Percentiles rank a stretch among this genome's conserved stretches.
Conservation (phyloP, 208 protist species). For the Endotrypanum monterogeii region DNA sequence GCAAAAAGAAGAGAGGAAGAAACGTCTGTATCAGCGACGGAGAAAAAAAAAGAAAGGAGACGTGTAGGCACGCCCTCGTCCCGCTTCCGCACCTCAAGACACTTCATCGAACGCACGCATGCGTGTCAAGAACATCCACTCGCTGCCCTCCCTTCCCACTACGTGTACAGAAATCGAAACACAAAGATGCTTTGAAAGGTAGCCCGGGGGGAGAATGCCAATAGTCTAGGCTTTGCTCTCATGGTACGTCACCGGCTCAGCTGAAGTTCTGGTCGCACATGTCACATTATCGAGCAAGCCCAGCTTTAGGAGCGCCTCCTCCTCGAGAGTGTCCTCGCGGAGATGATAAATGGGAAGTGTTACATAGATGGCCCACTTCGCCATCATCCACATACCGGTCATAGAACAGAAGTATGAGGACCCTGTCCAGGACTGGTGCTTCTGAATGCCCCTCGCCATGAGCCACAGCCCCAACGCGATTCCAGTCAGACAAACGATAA, state of each 20-base stretch:
- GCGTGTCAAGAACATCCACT: background rate
- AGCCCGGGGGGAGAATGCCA: background rate
- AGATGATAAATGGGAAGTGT: conserved; percentile 46
- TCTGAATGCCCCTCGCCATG: conserved; percentile 48
- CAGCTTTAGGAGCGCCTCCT: conserved; percentile 30
- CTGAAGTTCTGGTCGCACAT: background rate
- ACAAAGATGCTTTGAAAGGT: background rate
- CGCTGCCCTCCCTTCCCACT: background rate
- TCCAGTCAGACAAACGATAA: conserved; percentile 34
- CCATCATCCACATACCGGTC: conserved; percentile 58
- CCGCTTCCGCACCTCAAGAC: background rate
- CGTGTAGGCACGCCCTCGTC: background rate
- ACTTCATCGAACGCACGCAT: background rate
- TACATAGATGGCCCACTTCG: conserved; percentile 77
- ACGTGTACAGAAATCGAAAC: background rate
- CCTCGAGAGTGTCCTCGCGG: conserved; percentile 46
- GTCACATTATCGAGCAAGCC: conserved; percentile 3
- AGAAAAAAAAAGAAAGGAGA: background rate
- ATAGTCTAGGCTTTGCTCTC: background rate
- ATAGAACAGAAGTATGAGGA: conserved; percentile 77
- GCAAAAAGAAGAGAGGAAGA: background rate
- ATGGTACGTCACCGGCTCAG: conserved; percentile 6
- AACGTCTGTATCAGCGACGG: background rate
- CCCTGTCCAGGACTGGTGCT: conserved; percentile 55
- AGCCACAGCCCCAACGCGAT: conserved; percentile 61